These are phyloP conservation scores for Malassezia nana DNA, from an alignment of 1,284 basidiomycete genomes.

Conservation along the genomic window DNA sequence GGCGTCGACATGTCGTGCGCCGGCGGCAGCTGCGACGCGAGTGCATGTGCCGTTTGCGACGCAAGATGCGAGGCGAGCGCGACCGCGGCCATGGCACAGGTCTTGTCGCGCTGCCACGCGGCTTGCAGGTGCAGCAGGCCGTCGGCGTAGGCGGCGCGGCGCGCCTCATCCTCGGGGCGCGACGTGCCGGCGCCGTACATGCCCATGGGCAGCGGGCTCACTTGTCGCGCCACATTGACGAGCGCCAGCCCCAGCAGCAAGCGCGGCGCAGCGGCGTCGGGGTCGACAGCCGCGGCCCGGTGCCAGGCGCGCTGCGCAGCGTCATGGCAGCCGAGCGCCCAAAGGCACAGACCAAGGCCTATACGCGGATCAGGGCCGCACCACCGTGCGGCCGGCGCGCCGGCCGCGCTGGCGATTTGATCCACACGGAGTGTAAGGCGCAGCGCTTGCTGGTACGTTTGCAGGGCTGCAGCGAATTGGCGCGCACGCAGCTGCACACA, in stretches of 20 bases:
- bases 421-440: constrained; percentile 27
- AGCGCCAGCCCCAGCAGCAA: constrained; percentile 41
- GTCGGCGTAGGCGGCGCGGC: constrained; percentile 36
- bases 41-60: constrained; percentile 25
- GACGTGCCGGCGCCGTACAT: constrained; percentile 31
- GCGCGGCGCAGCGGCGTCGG: constrained; percentile 24
- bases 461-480: constrained; percentile 32
- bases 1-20: constrained; percentile 10
- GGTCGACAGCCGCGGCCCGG: constrained; percentile 30
- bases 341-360: constrained; percentile 44
- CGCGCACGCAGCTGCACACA: constrained; percentile 37
- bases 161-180: constrained; percentile 31
- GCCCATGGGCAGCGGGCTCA: constrained; percentile 24
- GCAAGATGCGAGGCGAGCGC: constrained; percentile 36
- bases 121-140: constrained; percentile 34
- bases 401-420: constrained; percentile 20
- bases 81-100: constrained; percentile 39
- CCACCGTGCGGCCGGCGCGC: constrained; percentile 23
- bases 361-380: constrained; percentile 42
- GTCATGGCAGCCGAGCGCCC: constrained; percentile 34
- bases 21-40: constrained; percentile 12
- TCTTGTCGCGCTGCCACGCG: constrained; percentile 44
- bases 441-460: constrained; percentile 40
- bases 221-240: constrained; percentile 34
- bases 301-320: constrained; percentile 43